phyloP scores from a whole-genome alignment of 2,329 filamentous ascomycete species.

The Sordariomycetes sp. region DNA sequence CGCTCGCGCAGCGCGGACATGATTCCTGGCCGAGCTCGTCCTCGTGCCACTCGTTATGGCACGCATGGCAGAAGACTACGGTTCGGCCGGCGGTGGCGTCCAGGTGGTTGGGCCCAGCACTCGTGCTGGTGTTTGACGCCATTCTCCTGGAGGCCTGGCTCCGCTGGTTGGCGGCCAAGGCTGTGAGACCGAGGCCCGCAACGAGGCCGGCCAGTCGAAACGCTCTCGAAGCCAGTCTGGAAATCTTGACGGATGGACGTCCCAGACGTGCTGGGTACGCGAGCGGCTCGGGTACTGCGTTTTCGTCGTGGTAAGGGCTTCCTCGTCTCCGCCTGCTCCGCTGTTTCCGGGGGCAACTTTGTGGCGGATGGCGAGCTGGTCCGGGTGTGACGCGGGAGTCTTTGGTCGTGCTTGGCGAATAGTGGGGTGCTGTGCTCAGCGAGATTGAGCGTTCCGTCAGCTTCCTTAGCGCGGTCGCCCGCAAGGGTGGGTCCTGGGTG shows the following conservation, averaged over 20 bases:
- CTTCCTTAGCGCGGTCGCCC: not conserved
- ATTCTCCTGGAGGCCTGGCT: slow-evolving; percentile 26
- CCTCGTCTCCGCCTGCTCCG: not conserved
- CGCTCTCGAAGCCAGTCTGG: slow-evolving; percentile 45
- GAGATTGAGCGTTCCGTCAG: not conserved
- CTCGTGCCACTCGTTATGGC: slow-evolving; percentile 70
- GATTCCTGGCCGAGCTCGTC: slow-evolving; percentile 50
- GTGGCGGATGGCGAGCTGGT: not conserved
- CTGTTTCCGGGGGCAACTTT: not conserved
- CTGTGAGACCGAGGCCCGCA: slow-evolving; percentile 48
- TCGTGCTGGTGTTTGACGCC: slow-evolving; percentile 17
- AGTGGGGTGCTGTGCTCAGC: not conserved
- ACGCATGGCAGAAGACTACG: slow-evolving; percentile 78
- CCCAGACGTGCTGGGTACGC: not conserved
- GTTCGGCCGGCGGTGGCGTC: slow-evolving; percentile 46
- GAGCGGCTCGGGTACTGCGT: not conserved
- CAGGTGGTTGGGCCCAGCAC: slow-evolving; percentile 25
- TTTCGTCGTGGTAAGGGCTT: not conserved
- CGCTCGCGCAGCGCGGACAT: slow-evolving; percentile 69
- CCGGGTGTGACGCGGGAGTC: not conserved
- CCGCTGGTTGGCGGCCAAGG: slow-evolving; percentile 42
- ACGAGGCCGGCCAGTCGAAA: slow-evolving; percentile 43
- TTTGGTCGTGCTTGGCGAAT: not conserved
- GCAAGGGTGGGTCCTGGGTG: not conserved
- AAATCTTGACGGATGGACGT: not conserved